Base-by-base conservation (phyloP, 352 stramenopile genomes). In the Discostella stelligera region DNA sequence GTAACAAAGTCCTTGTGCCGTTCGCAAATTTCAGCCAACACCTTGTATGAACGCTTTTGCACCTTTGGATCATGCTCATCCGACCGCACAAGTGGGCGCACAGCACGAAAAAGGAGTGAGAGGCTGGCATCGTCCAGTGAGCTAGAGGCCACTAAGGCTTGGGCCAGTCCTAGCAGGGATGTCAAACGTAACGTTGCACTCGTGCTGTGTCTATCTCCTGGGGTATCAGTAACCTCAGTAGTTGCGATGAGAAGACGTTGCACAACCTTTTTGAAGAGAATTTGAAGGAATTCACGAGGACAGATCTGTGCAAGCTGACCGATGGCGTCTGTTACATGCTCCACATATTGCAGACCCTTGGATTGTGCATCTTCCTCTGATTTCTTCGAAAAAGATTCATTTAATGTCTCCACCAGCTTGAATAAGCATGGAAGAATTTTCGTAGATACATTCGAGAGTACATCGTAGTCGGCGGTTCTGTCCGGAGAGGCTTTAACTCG, bases 211-310 rank as follows among this genome's bases (percentile, higher is more conserved):
- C 74, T 81, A 49, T 77, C 62, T 23, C 68, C 60, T 25, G 50
- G n/a, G 60, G 20, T 60, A 16, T 82, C 69, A 13, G 46, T 23
- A 27, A 61, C 48, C 14, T 81, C 72, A 37, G 71, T 85, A 27
- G 81, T 84, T 16, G 82, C 79, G 25, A 82, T 67, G 10, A 92
- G 68, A 13, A 92, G 56, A 55, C 70, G 69, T 16, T 90, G 82
- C 18, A 92, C 74, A 44, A 92, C 62, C 55, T 88, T 92, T 67
- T 89, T 85, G 60, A 92, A 92, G 0, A 92, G 79, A 23, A 54
- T 76, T 66, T 85, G 77, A 14, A 90, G 54, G 23, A 89, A 85
- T 18, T 64, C 48, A 50, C 48, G 52, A 30, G 87, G 78, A 44
- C 79, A 80, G n/a, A 90, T 53, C 54, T 79, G 60, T 41, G 80